These are phyloP conservation scores for Trichaptum fuscoviolaceum DNA, from an alignment of 768 basidiomycete species.

Conservation along the genomic window DNA sequence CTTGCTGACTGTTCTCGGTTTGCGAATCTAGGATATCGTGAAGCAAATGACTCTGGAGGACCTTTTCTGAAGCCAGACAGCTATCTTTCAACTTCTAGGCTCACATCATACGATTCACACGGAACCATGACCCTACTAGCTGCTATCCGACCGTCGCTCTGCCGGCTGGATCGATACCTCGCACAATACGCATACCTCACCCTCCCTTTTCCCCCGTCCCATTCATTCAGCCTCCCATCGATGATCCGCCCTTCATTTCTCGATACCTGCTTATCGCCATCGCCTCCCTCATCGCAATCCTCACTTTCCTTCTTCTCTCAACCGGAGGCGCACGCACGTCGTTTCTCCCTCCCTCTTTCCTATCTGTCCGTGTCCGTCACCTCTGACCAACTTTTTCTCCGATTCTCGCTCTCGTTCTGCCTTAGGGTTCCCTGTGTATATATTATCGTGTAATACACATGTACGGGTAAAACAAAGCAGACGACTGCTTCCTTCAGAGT, in stretches of 20 bases:
- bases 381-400: background rate
- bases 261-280: background rate
- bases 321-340: no score
- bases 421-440: background rate
- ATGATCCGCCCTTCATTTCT: background rate
- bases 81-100: background rate
- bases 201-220: background rate
- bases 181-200: background rate
- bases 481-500: background rate
- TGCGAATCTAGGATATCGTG: slow-evolving; percentile 76
- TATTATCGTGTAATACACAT: background rate
- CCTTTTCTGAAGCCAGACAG: slow-evolving; percentile 53
- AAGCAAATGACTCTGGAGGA: slow-evolving; percentile 99
- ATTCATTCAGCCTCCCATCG: background rate
- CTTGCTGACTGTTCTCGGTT: background rate
- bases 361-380: no score
- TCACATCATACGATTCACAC: background rate
- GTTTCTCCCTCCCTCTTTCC: no score
- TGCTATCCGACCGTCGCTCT: slow-evolving; percentile 4
- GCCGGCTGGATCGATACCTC: slow-evolving; percentile 2
- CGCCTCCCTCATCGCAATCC: no score
- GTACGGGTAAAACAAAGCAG: background rate
- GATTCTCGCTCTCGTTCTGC: background rate
- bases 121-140: background rate
- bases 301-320: no score